Conservation (phyloP, 75 land plant genomes). For the Pseudotsuga menziesii region DNA sequence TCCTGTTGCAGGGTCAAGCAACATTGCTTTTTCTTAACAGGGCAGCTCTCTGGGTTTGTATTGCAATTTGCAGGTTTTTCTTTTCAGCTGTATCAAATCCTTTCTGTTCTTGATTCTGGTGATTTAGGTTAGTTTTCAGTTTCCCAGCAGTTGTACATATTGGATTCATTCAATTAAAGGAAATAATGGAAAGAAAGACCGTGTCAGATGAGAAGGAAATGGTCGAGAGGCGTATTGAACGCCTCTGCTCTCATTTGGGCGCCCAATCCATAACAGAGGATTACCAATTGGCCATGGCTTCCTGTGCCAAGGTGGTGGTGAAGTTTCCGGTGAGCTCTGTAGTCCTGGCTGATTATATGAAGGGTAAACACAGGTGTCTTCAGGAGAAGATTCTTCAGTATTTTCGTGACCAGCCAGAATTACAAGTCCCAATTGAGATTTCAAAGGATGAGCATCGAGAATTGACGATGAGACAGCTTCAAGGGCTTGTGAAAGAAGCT, state of each 20-base stretch:
- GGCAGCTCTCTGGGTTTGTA: too few relatives aligned
- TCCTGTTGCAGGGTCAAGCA: too few relatives aligned
- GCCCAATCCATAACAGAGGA: conserved; percentile 18
- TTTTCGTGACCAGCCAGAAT: conserved; percentile 66
- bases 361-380: conserved; percentile 50
- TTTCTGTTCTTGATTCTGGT: background rate
- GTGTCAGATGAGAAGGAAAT: conserved; percentile 15
- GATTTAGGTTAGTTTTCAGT: background rate
- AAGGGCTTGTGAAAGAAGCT: conserved; percentile 72
- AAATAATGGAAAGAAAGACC: conserved; percentile 13
- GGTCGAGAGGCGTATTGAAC: conserved; percentile 30
- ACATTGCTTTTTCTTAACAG: too few relatives aligned
- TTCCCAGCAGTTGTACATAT: too few relatives aligned
- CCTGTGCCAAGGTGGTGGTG: conserved; percentile 34
- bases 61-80: too few relatives aligned
- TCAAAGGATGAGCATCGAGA: conserved; percentile 72
- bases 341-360: conserved; percentile 43
- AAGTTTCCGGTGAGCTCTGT: conserved; percentile 29
- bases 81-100: too few relatives aligned
- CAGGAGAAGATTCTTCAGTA: conserved; percentile 57
- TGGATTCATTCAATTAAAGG: too few relatives aligned
- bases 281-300: conserved; percentile 17
- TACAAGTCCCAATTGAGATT: conserved; percentile 84
- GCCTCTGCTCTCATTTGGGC: conserved; percentile 33
- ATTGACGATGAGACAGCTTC: conserved; percentile 75